Evolutionary conservation across 2,329 filamentous ascomycete genomes (phyloP), one percentile per base, ranked within the genome.

Genomic region (Penicillium sp.): DNA sequence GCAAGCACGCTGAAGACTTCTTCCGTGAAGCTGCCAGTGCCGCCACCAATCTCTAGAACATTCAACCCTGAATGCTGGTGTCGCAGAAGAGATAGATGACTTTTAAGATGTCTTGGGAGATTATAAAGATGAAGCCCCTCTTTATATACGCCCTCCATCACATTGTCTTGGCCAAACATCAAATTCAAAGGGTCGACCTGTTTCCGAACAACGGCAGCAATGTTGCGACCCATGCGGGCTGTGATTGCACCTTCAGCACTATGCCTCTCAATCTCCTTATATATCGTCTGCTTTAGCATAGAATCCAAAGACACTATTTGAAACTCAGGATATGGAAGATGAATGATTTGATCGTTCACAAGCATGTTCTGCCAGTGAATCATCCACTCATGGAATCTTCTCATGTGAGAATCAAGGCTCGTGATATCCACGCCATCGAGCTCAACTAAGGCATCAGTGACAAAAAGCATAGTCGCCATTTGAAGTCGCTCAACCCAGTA

Each of bases 141-240:
- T 19, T 68, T 65, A 49, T 73, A 73, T 16, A 68, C 63, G 0
- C 57, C 53, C 35, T 72, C 64, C 61, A 74, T 66, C 9, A 73
- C 39, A n/a, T 66, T 58, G 26, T 70, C 68, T 41, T 70, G 58
- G 5, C 69, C 66, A 24, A 73, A 74, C 69, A 74, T 72, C 35
- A 75, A 53, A 53, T 71, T 48, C 8, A 75, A 59, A 7, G 71
- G 70, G 55, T 74, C 68, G 22, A 63, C 52, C 51, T 73, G 61
- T 22, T 68, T 60, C 14, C 60, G 60, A 39, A 74, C 49, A 5
- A 73, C 60, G 1, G 52, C 50, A 2, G 59, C 64, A 41, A 74
- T 70, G n/a, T 72, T 68, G 3, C 61, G 53, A 1, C 73, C 73
- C 57, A 73, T 67, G 14, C 71, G 68, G 13, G 68, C 55, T 3